Percentiles rank a stretch among this genome's conserved stretches.
phyloP scores from a whole-genome alignment of 1,284 basidiomycete genomes.

The Stereum hirsutum region DNA sequence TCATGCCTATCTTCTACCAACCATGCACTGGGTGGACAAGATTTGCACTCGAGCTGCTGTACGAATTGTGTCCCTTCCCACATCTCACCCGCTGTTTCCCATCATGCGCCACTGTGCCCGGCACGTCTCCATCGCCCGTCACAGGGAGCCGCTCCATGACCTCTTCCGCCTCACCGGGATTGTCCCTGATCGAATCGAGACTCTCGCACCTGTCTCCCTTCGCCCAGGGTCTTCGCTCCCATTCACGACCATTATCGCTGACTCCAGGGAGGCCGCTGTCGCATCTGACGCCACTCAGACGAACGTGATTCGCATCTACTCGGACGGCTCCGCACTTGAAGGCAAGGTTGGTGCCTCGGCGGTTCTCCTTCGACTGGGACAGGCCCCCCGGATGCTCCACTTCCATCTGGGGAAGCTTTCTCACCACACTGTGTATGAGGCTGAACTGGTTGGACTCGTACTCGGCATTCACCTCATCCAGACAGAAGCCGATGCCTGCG shows the following conservation, averaged over 20 bases:
- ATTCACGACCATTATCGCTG: constrained; percentile 4
- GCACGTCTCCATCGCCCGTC: constrained; percentile 8
- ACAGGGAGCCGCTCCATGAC: constrained; percentile 14
- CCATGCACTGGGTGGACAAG: background rate
- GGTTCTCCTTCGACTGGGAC: background rate
- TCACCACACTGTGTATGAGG: constrained; percentile 23
- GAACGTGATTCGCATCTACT: background rate
- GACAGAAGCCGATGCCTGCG: background rate
- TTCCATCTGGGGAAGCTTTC: background rate
- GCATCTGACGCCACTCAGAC: background rate
- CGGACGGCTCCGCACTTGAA: background rate
- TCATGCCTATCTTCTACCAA: constrained; percentile 1
- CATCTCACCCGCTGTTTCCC: constrained; percentile 19
- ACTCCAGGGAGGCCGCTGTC: background rate
- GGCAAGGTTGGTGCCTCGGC: background rate
- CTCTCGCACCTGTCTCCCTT: constrained; percentile 8
- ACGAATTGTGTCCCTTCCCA: constrained; percentile 19
- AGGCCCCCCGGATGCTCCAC: background rate
- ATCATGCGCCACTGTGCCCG: constrained; percentile 8
- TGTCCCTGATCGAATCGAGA: constrained; percentile 8
- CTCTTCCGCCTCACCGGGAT: constrained; percentile 13
- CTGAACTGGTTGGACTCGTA: constrained; percentile 17
- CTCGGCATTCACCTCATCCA: constrained; percentile 12
- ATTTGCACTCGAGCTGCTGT: constrained; percentile 7
- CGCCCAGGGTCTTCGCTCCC: constrained; percentile 9